Conservation (phyloP, 164 flowering plant genomes). For the Nymphaea thermarum region DNA sequence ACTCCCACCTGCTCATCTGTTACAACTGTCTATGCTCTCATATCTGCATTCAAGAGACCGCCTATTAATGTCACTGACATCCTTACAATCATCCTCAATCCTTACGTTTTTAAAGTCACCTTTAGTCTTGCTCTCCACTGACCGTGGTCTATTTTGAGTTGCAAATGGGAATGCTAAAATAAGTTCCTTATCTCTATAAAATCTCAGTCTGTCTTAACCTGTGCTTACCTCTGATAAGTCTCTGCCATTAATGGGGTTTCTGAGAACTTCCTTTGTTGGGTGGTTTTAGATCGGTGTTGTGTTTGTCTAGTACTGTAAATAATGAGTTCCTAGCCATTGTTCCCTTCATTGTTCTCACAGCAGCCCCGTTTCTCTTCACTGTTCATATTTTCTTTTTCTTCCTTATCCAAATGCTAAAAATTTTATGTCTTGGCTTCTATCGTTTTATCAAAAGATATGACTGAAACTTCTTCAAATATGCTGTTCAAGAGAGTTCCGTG, state of each 20-base stretch:
- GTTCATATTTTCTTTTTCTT: neutral
- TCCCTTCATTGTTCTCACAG: neutral
- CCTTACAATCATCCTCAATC: neutral
- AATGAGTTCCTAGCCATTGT: neutral
- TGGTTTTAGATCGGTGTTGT: no score
- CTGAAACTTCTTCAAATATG: conserved; percentile 20
- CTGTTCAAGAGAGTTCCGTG: conserved; percentile 22
- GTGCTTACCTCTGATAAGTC: no score
- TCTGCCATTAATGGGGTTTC: neutral
- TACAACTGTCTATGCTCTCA: neutral
- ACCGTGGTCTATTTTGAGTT: neutral
- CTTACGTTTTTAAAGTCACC: neutral
- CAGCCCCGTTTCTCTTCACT: neutral
- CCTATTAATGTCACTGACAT: neutral
- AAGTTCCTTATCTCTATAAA: neutral
- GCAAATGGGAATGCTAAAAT: neutral
- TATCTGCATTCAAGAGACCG: neutral
- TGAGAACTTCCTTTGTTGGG: no score
- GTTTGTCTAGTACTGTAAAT: no score
- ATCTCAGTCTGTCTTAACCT: no score
- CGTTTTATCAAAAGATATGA: neutral
- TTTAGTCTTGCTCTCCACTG: neutral
- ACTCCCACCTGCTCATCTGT: neutral
- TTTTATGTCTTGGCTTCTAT: neutral
- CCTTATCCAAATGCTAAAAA: neutral